Percentiles rank a stretch among this genome's conserved stretches.
Evolutionary conservation across 2,329 filamentous ascomycete genomes (phyloP).

Genomic region (Chaetomiaceae sp.): DNA sequence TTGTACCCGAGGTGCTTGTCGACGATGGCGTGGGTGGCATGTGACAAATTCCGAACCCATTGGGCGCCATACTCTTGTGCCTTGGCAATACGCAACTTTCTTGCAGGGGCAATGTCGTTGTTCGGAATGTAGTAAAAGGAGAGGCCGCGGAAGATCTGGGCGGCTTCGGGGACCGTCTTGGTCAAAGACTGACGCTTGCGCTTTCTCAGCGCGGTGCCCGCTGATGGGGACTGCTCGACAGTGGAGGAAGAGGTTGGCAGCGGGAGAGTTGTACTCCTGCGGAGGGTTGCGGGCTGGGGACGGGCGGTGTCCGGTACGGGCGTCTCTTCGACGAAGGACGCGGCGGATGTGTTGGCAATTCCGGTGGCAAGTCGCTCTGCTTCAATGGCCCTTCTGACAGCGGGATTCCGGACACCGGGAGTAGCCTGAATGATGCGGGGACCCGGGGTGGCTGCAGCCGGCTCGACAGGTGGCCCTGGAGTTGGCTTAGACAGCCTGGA

Average conservation of each 20-base stretch:
- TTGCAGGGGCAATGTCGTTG: slow-evolving; percentile 62
- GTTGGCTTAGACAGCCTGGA: too few relatives aligned
- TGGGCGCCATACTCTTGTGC: slow-evolving; percentile 69
- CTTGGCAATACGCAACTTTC: slow-evolving; percentile 68
- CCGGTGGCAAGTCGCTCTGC: background rate
- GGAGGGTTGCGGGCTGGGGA: slow-evolving; percentile 17
- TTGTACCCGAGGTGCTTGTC: slow-evolving; percentile 63
- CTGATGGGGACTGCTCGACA: slow-evolving; percentile 20
- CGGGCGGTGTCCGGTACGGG: slow-evolving; percentile 27
- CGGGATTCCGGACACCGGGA: slow-evolving; percentile 10
- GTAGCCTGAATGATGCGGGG: slow-evolving; percentile 24
- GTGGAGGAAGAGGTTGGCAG: slow-evolving; percentile 4
- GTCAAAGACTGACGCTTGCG: slow-evolving; percentile 41
- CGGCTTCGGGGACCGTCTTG: slow-evolving; percentile 44
- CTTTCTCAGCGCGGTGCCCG: slow-evolving; percentile 35
- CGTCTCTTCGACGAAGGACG: slow-evolving; percentile 31
- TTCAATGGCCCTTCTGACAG: background rate
- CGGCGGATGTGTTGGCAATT: too few relatives aligned
- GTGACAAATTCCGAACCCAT: slow-evolving; percentile 57
- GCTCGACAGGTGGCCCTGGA: background rate
- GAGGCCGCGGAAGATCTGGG: slow-evolving; percentile 57
- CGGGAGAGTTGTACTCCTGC: slow-evolving; percentile 32
- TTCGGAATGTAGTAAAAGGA: slow-evolving; percentile 77
- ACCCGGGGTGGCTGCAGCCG: slow-evolving; percentile 6
- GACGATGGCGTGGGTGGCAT: slow-evolving; percentile 73